Evolutionary conservation across 352 stramenopile genomes (phyloP), one percentile per base, ranked within the genome.

Genomic region (Pythium monospermum): DNA sequence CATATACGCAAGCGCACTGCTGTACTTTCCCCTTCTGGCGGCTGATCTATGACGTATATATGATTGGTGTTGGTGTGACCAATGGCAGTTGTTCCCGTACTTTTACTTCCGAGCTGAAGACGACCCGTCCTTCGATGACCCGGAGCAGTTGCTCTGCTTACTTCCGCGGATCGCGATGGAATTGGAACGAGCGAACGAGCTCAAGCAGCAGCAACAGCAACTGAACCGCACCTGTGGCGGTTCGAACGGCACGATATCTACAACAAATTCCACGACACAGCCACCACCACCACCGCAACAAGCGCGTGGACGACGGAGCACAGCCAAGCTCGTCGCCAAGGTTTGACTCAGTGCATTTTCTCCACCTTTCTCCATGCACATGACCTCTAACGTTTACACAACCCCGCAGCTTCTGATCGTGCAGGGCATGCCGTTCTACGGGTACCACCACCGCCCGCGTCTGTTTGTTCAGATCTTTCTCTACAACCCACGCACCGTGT

Each of bases 391-490:
- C n/a, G n/a, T n/a, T n/a, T n/a, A n/a, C n/a, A n/a, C n/a, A n/a
- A n/a, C n/a, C n/a, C n/a, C 44, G 22, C 63, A 95, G 83, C 73
- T 97, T 42, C 58, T 91, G 22, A 76, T 97, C 28, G 87, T 96
- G 0, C 82, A 91, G 58, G 85, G 82, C 38, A 85, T 73, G 6
- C 84, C 87, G 23, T 96, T 96, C 55, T 97, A 97, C 55, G 87
- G 87, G 15, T 97, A 94, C 53, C 83, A 96, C 47, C 53, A 66
- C 4, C 47, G 53, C 3, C 61, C 84, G 4, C 78, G 76, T 25
- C 68, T 96, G 0, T 97, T 97, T 47, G 65, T 97, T 3, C 81
- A 95, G 48, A 81, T 97, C 28, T 91, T 94, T 41, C 50, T 96
- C 37, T 96, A 96, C 47, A 92, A 95, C 49, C 88, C 88, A 31